Evolutionary conservation across 768 basidiomycete species (phyloP), one percentile per base, ranked within the genome.

Genomic region (Lentinula guzmanii): DNA sequence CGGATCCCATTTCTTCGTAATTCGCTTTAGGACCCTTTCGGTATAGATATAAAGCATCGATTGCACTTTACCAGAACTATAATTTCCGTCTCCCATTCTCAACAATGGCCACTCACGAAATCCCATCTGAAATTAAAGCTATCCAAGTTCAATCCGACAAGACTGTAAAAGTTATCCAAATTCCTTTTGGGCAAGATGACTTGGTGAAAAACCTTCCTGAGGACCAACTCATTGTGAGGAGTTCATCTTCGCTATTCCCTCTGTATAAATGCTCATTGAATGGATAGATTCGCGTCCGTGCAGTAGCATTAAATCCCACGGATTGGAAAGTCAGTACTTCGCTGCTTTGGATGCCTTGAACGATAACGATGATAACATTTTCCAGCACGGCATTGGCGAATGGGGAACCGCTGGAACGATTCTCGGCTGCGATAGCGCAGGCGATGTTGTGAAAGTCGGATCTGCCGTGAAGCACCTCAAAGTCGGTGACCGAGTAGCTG

Each of bases 401-500:
- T 59, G 58, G 58, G 58, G 58, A 48, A 39, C 58, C 2, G n/a
- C 45, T 21, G 58, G 58, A 21, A 50, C 58, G 15, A 59, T 59
- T n/a, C 28, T 31, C 1, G 58, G 58, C 41, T 59, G 58, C n/a
- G 58, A 59, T 9, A 9, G 10, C 46, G 58, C 58, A 18, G 58
- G 58, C 24, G 58, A 59, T 35, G 58, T 59, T 28, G 46, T 59
- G 28, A 59, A 59, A 50, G 58, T 59, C 11, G 58, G 58, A 16
- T 59, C 58, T 34, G 58, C 58, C 10, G 58, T 59, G 5, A 59
- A 59, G 28, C 58, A 59, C 16, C 28, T 59, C 6, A 59, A 59
- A 59, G 58, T 59, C n/a, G 58, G 58, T 16, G 58, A 59, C 21
- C 58, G 58, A 9, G 58, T 45, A 6, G 58, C 58, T 33, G 58